A percentile compares a stretch with the other conserved stretches of the same genome.
These are phyloP conservation scores for Kalaharituber pfeilii DNA, from an alignment of 2,329 filamentous ascomycete genomes.

Conservation along the genomic window DNA sequence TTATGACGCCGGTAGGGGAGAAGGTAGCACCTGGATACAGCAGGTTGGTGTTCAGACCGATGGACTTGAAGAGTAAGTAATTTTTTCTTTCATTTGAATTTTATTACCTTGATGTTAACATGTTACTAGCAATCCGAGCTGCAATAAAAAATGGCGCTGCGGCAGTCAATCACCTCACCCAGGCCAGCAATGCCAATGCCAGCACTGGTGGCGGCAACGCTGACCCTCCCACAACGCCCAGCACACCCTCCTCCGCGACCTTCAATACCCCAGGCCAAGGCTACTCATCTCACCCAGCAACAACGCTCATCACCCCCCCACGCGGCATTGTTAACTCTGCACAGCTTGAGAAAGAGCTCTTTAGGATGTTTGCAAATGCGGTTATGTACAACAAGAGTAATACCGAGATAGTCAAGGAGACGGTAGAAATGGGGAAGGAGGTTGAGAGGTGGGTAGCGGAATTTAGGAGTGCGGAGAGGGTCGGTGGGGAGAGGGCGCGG, in stretches of 20 bases:
- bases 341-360: conserved; percentile 80
- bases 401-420: conserved; percentile 21
- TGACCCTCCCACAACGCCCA: conserved; percentile 30
- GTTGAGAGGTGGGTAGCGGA: conserved; percentile 22
- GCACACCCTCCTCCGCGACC: conserved; percentile 43
- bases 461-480: conserved; percentile 22
- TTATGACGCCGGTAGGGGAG: conserved; percentile 56
- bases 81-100: background rate
- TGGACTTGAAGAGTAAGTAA: conserved; percentile 50
- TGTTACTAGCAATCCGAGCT: conserved; percentile 42
- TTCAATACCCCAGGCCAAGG: conserved; percentile 29
- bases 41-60: conserved; percentile 53
- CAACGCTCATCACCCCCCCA: conserved; percentile 35
- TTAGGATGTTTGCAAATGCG: conserved; percentile 94
- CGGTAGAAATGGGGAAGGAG: conserved; percentile 19
- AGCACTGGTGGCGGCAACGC: conserved; percentile 46
- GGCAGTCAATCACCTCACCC: conserved; percentile 38
- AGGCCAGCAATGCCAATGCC: conserved; percentile 41
- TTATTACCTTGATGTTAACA: conserved; percentile 2
- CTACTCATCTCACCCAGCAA: conserved; percentile 25
- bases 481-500: conserved; percentile 19
- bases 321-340: conserved; percentile 82
- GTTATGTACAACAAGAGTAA: conserved; percentile 71
- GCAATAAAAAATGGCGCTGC: conserved; percentile 51
- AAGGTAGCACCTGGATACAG: conserved; percentile 60